Base-by-base conservation (phyloP, 495 filamentous ascomycete genomes). In the Pseudomonodictys pantanalensis region DNA sequence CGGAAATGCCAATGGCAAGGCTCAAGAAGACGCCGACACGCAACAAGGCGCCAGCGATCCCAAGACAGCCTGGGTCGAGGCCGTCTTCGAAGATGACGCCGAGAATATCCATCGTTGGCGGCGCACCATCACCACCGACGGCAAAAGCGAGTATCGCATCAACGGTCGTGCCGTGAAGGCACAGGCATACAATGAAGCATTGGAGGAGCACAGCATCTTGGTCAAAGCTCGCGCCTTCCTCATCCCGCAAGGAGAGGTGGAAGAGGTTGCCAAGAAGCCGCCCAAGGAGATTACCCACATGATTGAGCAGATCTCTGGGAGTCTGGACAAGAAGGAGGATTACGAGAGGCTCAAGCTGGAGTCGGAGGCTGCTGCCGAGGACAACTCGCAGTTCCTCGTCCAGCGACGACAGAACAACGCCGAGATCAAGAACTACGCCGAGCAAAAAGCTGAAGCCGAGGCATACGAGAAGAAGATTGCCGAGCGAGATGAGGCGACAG, bases 171-270 rank as follows among this genome's bases (percentile, higher is more conserved):
- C 87, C 41, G 95, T 97, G 26, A 89, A 86, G 3, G 91, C 92
- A 9, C 85, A 87, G 65, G 86, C 95, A 68, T 99, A 97, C 79
- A 97, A 97, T 70, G 87, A 92, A 50, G 88, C 88, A 3, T 77
- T 99, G 44, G 93, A 97, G 72, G 80, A 84, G 33, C 92, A 99
- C 71, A 96, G 96, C 64, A 99, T 99, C 58, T 75, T 97, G 66
- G 96, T 99, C 75, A 96, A 95, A 71, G 93, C 93, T 30, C 86
- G 93, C 56, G 97, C 97, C 71, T 99, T 97, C 73, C 80, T 99
- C 0, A 93, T 99, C 25, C 97, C 97, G 73, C 93, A 99, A 72
- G 93, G 93, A 50, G 93, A 99, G 70, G 93, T 99, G 41, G 93
- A 99, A 74, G 86, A 90, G n/a, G 97, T 99, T 63, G 95, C 93